Base-by-base conservation (phyloP, 2,329 filamentous ascomycete species). In the Stenocarpella maydis region DNA sequence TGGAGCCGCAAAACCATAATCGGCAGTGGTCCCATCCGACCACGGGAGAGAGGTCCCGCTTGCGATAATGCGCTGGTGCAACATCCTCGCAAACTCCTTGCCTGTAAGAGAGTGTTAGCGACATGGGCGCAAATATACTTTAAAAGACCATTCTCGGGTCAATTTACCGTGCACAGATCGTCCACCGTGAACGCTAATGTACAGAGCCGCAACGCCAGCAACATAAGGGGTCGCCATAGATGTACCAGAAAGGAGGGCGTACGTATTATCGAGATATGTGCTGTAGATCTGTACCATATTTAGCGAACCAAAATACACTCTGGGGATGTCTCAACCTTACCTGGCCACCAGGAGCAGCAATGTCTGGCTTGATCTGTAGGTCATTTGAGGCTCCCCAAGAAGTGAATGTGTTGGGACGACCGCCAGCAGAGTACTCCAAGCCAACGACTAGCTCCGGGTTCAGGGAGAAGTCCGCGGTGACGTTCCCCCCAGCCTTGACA, bases 141-240 rank as follows among this genome's bases (percentile, higher is more conserved):
- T 8, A 17, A 12, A 24, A 24, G 5, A 19, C n/a, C n/a, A n/a
- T n/a, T 17, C 19, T 12, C 19, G 7, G 21, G 7, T 10, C 24
- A 17, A 4, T 41, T 24, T 24, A 61, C 58, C 78, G 63, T 81
- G 75, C 1, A 73, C 70, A 17, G 68, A 71, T 26, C 78, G 77
- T 6, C 80, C 79, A n/a, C 80, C 80, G 41, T 74, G 72, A 37
- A 76, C 75, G 12, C 77, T 73, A 41, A 81, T 75, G 64, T 80
- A 82, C 12, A 82, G 77, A n/a, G 80, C 80, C 3, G 80, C 79
- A 12, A 81, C 76, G 31, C 82, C 83, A 19, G 83, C 82, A 15
- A 84, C 76, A 67, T 83, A 83, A 1, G 83, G 83, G 19, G 79
- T 80, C 6, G 83, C 81, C 84, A 86, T 86, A 7, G 81, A 83